These are phyloP conservation scores for Cladosporium sp. DNA, from an alignment of 2,329 filamentous ascomycete genomes.

Conservation along the genomic window DNA sequence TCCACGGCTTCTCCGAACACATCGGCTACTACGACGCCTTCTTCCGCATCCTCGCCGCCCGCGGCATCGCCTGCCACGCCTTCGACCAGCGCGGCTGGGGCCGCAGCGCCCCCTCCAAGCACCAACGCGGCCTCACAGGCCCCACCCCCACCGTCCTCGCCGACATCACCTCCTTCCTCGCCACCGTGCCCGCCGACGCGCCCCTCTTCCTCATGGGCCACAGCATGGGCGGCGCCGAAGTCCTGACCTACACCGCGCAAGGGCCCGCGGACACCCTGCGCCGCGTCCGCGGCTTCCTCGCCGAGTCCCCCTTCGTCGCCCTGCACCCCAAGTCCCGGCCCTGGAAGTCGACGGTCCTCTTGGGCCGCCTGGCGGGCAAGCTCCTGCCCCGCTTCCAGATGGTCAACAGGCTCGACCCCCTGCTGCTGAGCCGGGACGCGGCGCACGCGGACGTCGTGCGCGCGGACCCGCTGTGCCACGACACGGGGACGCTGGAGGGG, in stretches of 20 bases:
- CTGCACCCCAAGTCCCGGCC: constrained; percentile 63
- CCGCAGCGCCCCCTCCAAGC: constrained; percentile 55
- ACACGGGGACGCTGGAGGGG: constrained; percentile 80
- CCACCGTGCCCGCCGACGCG: constrained; percentile 42
- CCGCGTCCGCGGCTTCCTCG: constrained; percentile 64
- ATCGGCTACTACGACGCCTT: constrained; percentile 67
- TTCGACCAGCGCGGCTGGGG: constrained; percentile 92
- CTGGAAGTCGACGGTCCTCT: constrained; percentile 53
- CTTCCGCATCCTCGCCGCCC: constrained; percentile 62
- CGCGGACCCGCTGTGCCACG: constrained; percentile 67
- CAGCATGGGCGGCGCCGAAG: constrained; percentile 82
- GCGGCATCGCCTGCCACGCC: constrained; percentile 67
- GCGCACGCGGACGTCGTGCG: constrained; percentile 54
- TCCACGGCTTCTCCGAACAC: constrained; percentile 90
- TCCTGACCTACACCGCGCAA: constrained; percentile 52
- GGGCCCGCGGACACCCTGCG: constrained; percentile 47
- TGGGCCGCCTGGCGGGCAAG: constrained; percentile 61
- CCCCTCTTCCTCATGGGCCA: constrained; percentile 85
- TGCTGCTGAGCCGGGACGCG: constrained; percentile 61
- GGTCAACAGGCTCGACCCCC: constrained; percentile 57
- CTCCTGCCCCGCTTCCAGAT: constrained; percentile 64
- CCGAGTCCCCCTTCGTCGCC: constrained; percentile 73
- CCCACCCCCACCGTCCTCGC: constrained; percentile 64
- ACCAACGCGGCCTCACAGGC: constrained; percentile 66
- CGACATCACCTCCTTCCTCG: constrained; percentile 73